These are phyloP conservation scores for Pyrus hybrid DNA, from an alignment of 331 rosid genomes.

Conservation along the genomic window DNA sequence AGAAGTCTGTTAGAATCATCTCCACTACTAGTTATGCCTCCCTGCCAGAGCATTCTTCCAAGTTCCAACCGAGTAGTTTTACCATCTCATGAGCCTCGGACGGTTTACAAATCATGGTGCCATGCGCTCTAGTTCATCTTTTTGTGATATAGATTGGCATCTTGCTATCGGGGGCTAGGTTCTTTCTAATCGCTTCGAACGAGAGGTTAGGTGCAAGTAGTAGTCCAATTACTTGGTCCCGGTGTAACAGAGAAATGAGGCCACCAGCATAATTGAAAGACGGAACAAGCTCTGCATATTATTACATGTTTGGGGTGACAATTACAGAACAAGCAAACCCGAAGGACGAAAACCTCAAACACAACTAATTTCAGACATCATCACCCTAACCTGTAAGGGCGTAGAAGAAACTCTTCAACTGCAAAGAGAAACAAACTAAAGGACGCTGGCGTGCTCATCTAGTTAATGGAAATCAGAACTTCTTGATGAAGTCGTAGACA, in stretches of 20 bases:
- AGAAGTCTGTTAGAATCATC: no score
- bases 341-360: background rate
- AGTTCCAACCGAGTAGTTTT: no score
- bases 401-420: background rate
- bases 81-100: no score
- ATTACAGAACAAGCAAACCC: background rate
- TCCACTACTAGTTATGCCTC: no score
- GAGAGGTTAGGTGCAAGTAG: no score
- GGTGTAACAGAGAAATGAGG: background rate
- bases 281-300: background rate
- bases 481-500: slow-evolving; percentile 66
- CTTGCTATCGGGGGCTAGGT: no score
- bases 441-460: background rate
- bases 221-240: no score
- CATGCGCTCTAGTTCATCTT: no score
- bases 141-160: no score
- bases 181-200: no score
- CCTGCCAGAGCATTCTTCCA: no score
- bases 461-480: slow-evolving; percentile 28
- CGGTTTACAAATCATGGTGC: no score
- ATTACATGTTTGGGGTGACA: background rate
- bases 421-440: background rate
- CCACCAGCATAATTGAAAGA: background rate
- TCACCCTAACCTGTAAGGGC: background rate
- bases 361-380: background rate